Evolutionary conservation across 2,329 filamentous ascomycete genomes (phyloP).

Genomic region (Monosporascus sp.): DNA sequence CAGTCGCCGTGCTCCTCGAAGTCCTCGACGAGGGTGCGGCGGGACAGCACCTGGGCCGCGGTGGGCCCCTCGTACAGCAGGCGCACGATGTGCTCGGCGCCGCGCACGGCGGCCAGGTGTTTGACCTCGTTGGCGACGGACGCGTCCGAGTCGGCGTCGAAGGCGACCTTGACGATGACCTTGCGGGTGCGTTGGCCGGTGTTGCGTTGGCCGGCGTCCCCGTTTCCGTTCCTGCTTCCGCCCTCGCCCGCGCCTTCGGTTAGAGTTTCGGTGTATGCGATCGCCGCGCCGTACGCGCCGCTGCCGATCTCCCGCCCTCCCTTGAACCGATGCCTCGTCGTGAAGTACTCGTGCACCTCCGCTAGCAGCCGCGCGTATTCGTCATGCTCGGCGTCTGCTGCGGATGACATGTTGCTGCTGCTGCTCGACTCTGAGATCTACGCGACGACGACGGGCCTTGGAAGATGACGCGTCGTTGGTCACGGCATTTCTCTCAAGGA

Average conservation of each 20-base stretch:
- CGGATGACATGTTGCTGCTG: too few relatives aligned
- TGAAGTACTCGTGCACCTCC: neutral
- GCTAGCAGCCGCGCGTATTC: neutral
- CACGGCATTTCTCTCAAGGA: too few relatives aligned
- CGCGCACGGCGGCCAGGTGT: neutral
- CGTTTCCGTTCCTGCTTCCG: too few relatives aligned
- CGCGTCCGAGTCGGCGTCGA: neutral
- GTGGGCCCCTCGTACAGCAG: neutral
- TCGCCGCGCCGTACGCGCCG: neutral
- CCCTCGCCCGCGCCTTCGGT: too few relatives aligned
- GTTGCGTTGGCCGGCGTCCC: too few relatives aligned
- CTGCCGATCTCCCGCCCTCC: neutral
- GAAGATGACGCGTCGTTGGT: too few relatives aligned
- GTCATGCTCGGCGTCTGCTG: too few relatives aligned
- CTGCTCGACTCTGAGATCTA: too few relatives aligned
- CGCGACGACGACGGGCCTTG: too few relatives aligned
- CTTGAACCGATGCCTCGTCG: neutral
- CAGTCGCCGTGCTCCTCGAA: neutral
- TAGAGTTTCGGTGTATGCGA: neutral
- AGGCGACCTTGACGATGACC: neutral
- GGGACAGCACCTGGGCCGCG: neutral
- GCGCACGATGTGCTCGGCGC: neutral
- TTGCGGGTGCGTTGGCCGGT: too few relatives aligned
- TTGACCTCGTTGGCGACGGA: neutral
- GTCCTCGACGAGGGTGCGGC: neutral